phyloP scores from a whole-genome alignment of 805 yeast genomes.

The Saturnispora gosingensis region DNA sequence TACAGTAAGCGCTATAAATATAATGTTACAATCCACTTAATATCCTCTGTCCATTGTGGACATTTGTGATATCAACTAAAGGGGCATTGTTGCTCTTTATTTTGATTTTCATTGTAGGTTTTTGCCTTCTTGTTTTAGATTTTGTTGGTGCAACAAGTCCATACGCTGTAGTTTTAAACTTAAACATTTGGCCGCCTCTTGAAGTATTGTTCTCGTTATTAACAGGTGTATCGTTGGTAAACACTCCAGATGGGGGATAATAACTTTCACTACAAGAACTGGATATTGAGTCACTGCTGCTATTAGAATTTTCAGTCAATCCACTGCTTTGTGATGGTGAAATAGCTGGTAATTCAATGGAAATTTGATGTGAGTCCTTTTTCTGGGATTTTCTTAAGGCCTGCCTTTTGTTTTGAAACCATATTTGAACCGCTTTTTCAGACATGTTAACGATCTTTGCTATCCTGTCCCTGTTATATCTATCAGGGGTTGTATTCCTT shows the following conservation, averaged over 20 bases:
- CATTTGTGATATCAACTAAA: constrained; percentile 4
- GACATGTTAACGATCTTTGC: constrained; percentile 82
- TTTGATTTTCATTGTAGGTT: constrained; percentile 24
- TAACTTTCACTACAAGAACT: neutral
- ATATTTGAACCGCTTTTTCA: constrained; percentile 95
- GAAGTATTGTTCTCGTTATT: neutral
- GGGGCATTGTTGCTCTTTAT: constrained; percentile 3
- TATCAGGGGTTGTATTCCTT: constrained; percentile 73
- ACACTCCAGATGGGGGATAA: constrained; percentile 3
- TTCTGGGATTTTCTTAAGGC: constrained; percentile 42
- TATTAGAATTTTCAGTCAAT: neutral
- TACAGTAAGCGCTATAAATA: neutral
- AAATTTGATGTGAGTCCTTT: neutral
- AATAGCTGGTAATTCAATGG: neutral
- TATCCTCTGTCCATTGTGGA: constrained; percentile 3
- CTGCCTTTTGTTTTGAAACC: constrained; percentile 97
- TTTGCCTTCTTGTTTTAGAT: constrained; percentile 21
- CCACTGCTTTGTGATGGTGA: neutral
- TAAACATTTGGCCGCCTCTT: constrained; percentile 26
- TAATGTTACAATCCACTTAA: constrained; percentile 1
- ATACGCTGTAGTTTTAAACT: constrained; percentile 28
- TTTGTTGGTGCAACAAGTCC: constrained; percentile 25
- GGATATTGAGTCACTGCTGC: neutral
- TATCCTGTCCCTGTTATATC: constrained; percentile 62
- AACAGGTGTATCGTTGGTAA: neutral